Base-by-base conservation (phyloP, 2,329 filamentous ascomycete genomes). In the Diaporthe humulicola region DNA sequence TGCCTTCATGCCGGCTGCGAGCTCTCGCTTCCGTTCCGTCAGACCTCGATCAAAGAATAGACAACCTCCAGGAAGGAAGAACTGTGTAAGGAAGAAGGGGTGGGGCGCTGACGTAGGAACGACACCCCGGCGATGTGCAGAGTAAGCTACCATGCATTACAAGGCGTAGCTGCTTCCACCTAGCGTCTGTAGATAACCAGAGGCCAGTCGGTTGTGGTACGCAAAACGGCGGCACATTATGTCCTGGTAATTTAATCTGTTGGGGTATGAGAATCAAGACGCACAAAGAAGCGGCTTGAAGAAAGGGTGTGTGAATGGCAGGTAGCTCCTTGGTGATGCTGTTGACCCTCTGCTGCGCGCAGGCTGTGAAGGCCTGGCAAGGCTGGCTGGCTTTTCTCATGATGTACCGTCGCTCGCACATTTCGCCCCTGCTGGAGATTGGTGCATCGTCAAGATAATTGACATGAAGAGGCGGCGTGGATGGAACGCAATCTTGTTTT, bases 1-100 rank as follows among this genome's bases (percentile, higher is more conserved):
- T 19, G 15, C 14, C 8, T 42, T 40, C 14, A 54, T 60, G 42
- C 42, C 66, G 42, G 52, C 52, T 73, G 72, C 52, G 42, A 52
- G 72, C 8, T 25, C 17, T 52, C 33, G 54, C 42, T 66, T 73
- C 64, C 42, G 30, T 19, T 7, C 61, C 40, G 56, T 73, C 17
- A 22, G 40, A 48, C 5, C 22, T 52, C 30, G 19, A 67, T 40
- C 64, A 36, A 22, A 15, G 14, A 52, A 67, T 14, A 28, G 19
- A 28, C 19, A 52, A 14, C 42, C 19, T 3, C 19, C 30, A 25
- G 12, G 19, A 14, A 38, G 30, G 30, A 33, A 15, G 22, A 19
- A n/a, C 28, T 38, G 19, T 17, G 45, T 38, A 10, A 12, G 45
- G 9, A 22, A 50, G 19, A 7, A 22, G 42, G 42, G 4, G 28